A percentile compares a stretch with the other conserved stretches of the same genome.
Conservation (phyloP, 352 stramenopile genomes). For the Pythium scleroteichum region DNA sequence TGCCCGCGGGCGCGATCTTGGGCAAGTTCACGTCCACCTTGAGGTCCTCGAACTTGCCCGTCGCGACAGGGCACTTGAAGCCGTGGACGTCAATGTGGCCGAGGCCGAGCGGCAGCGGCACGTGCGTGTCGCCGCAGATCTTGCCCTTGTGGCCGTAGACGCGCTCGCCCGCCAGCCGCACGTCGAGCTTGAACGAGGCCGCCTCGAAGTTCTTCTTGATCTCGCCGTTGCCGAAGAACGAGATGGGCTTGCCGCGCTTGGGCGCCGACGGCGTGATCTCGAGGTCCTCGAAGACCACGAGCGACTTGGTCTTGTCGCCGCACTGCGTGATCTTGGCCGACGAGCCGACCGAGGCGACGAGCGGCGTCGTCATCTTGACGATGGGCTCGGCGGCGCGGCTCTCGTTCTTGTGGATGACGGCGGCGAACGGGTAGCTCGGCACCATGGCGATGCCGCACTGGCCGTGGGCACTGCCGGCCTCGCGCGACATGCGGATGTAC, state of each 20-base stretch:
- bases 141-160: constrained; percentile 75
- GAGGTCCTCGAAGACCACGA: constrained; percentile 71
- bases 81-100: constrained; percentile 86
- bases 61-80: constrained; percentile 69
- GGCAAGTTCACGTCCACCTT: constrained; percentile 84
- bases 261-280: constrained; percentile 62
- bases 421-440: constrained; percentile 70
- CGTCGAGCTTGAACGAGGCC: constrained; percentile 68
- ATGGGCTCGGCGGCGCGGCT: constrained; percentile 1
- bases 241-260: constrained; percentile 75
- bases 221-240: constrained; percentile 69
- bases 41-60: constrained; percentile 63
- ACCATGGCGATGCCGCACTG: constrained; percentile 77
- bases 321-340: constrained; percentile 83
- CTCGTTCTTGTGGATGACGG: constrained; percentile 37
- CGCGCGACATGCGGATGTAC: constrained; percentile 92
- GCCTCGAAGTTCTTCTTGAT: constrained; percentile 64
- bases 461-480: constrained; percentile 38
- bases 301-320: constrained; percentile 58
- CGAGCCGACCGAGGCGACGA: constrained; percentile 48
- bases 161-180: constrained; percentile 70
- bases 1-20: constrained; percentile 70
- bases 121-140: constrained; percentile 76
- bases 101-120: constrained; percentile 78
- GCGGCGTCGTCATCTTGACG: constrained; percentile 23